These are phyloP conservation scores for Daldinia caldariorum DNA, from an alignment of 495 filamentous ascomycete genomes.

Conservation along the genomic window DNA sequence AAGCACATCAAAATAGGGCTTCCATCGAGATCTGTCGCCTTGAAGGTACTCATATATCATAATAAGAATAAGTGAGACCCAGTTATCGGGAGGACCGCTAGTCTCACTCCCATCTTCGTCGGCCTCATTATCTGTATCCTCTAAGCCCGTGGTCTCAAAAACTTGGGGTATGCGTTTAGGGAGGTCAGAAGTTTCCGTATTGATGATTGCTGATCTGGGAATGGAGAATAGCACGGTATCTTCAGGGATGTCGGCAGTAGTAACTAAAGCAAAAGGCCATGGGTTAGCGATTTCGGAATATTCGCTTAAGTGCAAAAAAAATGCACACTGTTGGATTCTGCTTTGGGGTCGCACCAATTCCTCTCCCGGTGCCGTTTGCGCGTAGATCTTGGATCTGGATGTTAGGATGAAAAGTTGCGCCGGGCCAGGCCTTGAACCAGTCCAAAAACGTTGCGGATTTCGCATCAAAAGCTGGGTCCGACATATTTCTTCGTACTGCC, in stretches of 20 bases:
- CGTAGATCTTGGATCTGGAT: conserved; percentile 59
- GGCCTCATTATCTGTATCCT: conserved; percentile 42
- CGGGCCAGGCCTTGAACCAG: conserved; percentile 58
- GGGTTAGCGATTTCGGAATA: conserved; percentile 18
- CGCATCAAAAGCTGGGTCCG: conserved; percentile 46
- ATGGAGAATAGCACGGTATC: conserved; percentile 61
- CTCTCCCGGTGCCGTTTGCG: conserved; percentile 51
- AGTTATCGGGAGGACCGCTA: conserved; percentile 52
- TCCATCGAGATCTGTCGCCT: conserved; percentile 73
- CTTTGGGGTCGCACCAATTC: conserved; percentile 52
- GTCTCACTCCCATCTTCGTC: conserved; percentile 46
- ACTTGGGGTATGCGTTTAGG: conserved; percentile 49
- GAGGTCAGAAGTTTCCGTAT: conserved; percentile 54
- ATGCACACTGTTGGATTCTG: conserved; percentile 3
- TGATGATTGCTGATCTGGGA: conserved; percentile 57
- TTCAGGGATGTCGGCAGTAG: conserved; percentile 54
- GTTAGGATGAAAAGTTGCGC: conserved; percentile 56
- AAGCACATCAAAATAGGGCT: conserved; percentile 82
- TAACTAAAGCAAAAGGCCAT: conserved; percentile 47
- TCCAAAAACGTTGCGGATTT: conserved; percentile 51
- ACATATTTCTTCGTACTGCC: conserved; percentile 35
- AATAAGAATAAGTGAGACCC: conserved; percentile 72
- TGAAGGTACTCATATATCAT: conserved; percentile 80
- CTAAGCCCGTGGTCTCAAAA: conserved; percentile 50
- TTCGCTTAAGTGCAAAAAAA: background rate